Evolutionary conservation across 2,329 filamentous ascomycete genomes (phyloP).

Genomic region (Alternaria conjuncta): DNA sequence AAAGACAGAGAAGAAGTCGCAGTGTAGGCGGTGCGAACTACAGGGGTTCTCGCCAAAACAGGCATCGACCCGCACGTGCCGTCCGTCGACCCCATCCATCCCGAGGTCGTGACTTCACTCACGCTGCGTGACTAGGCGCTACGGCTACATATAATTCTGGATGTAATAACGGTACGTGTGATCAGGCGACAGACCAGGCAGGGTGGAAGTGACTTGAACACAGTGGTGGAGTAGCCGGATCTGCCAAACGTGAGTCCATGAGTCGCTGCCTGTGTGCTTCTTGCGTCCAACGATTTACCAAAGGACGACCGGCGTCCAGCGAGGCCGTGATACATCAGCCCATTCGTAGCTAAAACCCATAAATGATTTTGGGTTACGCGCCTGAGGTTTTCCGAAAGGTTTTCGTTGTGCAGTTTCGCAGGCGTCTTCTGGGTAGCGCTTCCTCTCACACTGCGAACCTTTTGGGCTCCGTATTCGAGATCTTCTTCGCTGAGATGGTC

Average conservation of each 20-base stretch:
- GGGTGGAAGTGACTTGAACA: not conserved
- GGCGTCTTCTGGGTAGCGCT: not conserved
- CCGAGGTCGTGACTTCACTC: not conserved
- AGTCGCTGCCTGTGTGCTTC: not conserved
- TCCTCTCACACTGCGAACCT: not conserved
- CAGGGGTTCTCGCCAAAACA: not conserved
- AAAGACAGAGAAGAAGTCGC: not conserved
- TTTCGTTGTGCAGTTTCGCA: not conserved
- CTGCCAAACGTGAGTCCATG: not conserved
- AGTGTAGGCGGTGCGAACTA: not conserved
- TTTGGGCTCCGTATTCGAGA: not conserved
- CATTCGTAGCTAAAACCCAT: not conserved
- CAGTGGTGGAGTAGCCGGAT: not conserved
- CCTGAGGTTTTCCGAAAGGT: not conserved
- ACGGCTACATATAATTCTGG: not conserved
- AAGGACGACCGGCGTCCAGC: not conserved
- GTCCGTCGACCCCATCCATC: not conserved
- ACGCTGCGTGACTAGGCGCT: not conserved
- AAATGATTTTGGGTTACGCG: not conserved
- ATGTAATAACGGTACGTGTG: not conserved
- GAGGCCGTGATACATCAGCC: not conserved
- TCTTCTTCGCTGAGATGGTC: not conserved
- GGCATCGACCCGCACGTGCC: not conserved
- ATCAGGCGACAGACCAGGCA: not conserved
- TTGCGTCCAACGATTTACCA: not conserved